Evolutionary conservation across 768 basidiomycete species (phyloP).

Genomic region (Lactifluus rugatus): DNA sequence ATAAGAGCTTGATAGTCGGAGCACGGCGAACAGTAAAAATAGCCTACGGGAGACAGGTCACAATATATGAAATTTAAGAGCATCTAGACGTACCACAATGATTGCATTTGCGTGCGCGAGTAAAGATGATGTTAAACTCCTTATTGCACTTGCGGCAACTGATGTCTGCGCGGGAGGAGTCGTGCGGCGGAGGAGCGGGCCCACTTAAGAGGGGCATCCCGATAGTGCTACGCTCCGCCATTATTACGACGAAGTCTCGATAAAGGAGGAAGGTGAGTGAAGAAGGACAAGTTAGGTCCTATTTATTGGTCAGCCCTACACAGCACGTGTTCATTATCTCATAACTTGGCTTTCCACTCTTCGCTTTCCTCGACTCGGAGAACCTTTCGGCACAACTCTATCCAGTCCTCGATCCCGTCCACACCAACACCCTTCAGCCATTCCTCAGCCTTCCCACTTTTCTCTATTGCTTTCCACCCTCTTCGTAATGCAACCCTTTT

Average conservation of each 20-base stretch:
- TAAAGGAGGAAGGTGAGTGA: neutral
- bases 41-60: constrained; percentile 37
- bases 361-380: constrained; percentile 15
- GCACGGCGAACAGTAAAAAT: constrained; percentile 62
- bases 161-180: constrained; percentile 26
- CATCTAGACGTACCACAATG: constrained; percentile 49
- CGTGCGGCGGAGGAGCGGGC: constrained; percentile 36
- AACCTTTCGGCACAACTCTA: constrained; percentile 35
- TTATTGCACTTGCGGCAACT: constrained; percentile 63
- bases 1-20: constrained; percentile 69
- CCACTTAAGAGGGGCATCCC: constrained; percentile 69
- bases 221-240: constrained; percentile 10
- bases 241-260: neutral
- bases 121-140: constrained; percentile 61
- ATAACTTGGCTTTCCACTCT: no score
- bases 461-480: constrained; percentile 52
- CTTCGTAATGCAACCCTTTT: constrained; percentile 38
- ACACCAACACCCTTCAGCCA: constrained; percentile 60
- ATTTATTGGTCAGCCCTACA: neutral
- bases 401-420: constrained; percentile 51
- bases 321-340: neutral
- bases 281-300: neutral
- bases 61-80: neutral
- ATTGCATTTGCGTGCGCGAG: constrained; percentile 55
- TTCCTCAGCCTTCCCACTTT: constrained; percentile 42